These are phyloP conservation scores for Arthrobotrys sphaeroides DNA, from an alignment of 2,329 filamentous ascomycete species.

Conservation along the genomic window DNA sequence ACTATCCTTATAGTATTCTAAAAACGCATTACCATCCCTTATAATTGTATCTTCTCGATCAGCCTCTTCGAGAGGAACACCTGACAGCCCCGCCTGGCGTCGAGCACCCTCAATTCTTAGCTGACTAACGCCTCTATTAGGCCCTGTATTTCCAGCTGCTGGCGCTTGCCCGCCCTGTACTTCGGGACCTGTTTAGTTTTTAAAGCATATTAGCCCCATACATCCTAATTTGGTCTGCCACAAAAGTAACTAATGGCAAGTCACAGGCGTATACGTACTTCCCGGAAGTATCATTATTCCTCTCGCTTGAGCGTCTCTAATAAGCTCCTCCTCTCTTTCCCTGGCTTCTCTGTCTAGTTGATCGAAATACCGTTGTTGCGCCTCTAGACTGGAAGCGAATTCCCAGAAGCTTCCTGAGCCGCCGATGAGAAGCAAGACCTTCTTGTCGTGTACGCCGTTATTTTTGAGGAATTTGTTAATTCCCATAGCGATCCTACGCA, in stretches of 20 bases:
- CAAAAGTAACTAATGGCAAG: neutral
- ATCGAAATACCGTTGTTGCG: neutral
- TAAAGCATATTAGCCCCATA: neutral
- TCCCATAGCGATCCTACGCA: slow-evolving; percentile 12
- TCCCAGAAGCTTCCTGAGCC: slow-evolving; percentile 18
- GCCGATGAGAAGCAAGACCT: slow-evolving; percentile 30
- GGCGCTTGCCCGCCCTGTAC: neutral
- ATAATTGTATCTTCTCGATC: slow-evolving; percentile 21
- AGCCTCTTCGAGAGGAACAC: slow-evolving; percentile 22
- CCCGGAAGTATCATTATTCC: too few species aligned
- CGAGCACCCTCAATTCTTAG: neutral
- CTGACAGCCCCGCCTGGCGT: neutral
- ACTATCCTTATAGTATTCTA: neutral
- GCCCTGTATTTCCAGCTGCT: neutral
- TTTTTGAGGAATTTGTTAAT: neutral
- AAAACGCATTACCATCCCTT: slow-evolving; percentile 11
- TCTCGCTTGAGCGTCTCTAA: neutral
- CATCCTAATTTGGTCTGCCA: neutral
- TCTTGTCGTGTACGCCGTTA: slow-evolving; percentile 11
- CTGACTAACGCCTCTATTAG: too few species aligned
- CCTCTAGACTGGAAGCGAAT: neutral
- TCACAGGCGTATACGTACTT: neutral
- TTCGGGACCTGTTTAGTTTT: neutral
- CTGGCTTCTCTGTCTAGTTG: neutral
- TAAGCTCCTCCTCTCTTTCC: neutral